phyloP scores from a whole-genome alignment of 228 moss, liverwort and hornwort species.

The Sphagnum fallax region DNA sequence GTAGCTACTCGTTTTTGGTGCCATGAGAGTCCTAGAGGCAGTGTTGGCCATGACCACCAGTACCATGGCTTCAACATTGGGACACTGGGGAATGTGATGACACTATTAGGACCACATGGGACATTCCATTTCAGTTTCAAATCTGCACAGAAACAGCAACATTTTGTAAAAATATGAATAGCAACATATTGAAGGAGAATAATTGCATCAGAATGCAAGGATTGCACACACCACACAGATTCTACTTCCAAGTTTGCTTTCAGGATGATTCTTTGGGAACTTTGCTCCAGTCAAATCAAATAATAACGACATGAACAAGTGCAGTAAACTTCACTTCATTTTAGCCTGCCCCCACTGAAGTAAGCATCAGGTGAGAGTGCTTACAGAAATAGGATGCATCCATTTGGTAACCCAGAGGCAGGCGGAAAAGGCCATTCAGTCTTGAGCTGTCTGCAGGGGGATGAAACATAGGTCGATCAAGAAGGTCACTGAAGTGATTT shows the following conservation, averaged over 20 bases:
- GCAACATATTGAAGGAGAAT: background rate
- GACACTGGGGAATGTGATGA: constrained; percentile 69
- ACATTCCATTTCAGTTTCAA: constrained; percentile 64
- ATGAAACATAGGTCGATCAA: constrained; percentile 64
- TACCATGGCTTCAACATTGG: constrained; percentile 74
- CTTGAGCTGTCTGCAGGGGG: constrained; percentile 46
- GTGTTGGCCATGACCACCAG: constrained; percentile 81
- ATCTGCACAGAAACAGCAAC: constrained; percentile 20
- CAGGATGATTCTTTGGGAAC: background rate
- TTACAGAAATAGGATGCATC: constrained; percentile 71
- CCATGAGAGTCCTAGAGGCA: constrained; percentile 70
- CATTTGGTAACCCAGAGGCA: constrained; percentile 77
- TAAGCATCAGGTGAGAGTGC: background rate
- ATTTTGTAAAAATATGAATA: background rate
- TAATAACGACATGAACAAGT: background rate
- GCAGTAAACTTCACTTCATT: background rate
- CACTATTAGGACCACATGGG: constrained; percentile 68
- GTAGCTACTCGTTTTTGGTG: constrained; percentile 51
- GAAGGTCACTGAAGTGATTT: constrained; percentile 37
- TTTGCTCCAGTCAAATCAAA: background rate
- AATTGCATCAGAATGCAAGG: background rate
- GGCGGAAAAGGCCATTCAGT: constrained; percentile 42
- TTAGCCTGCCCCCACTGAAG: background rate
- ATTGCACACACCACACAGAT: background rate
- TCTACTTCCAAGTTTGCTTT: background rate